Base-by-base conservation (phyloP, 2,329 filamentous ascomycete species). In the Calonectria fujianensis region DNA sequence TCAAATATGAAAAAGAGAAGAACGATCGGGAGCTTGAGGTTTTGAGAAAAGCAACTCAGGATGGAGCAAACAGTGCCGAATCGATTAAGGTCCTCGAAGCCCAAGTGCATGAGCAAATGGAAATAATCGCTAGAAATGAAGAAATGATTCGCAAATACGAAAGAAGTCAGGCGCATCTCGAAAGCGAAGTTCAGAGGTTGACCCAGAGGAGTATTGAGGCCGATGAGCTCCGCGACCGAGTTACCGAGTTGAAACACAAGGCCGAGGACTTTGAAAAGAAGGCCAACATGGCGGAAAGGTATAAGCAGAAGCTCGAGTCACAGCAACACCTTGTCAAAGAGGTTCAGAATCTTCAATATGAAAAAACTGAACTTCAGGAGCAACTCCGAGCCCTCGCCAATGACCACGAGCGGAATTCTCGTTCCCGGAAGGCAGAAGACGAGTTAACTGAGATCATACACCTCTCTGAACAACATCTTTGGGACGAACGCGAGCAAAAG, bases 121-220 rank as follows among this genome's bases (percentile, higher is more conserved):
- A 93, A 73, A 87, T 95, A 65, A 96, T 96, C 80, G 91, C 92
- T 50, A 81, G 82, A 41, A 90, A 88, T 31, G 91, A 95, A 78
- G 94, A 96, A 82, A 78, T 75, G n/a, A 86, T 86, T 64, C 83
- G 85, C 14, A 82, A 79, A 31, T 81, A 84, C 70, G 81, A 84
- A 57, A 82, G 81, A 71, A 77, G 78, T 13, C 83, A 82, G 69
- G 89, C 90, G 27, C 90, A 94, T 78, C 85, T 93, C 14, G 90
- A 94, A 72, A 86, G 86, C 74, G 90, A 92, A 76, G 87, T 91
- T 45, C 83, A 85, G 66, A 84, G 84, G 51, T 83, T 91, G 37
- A 86, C 85, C 66, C 84, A 83, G 70, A 88, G 85, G 82, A 87
- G 88, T 41, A 86, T 88, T 51, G 87, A 88, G 68, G 85, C 88